A percentile compares a stretch with the other conserved stretches of the same genome.
phyloP scores from a whole-genome alignment of 495 filamentous ascomycete genomes.

The Amphirosellinia nigrospora region DNA sequence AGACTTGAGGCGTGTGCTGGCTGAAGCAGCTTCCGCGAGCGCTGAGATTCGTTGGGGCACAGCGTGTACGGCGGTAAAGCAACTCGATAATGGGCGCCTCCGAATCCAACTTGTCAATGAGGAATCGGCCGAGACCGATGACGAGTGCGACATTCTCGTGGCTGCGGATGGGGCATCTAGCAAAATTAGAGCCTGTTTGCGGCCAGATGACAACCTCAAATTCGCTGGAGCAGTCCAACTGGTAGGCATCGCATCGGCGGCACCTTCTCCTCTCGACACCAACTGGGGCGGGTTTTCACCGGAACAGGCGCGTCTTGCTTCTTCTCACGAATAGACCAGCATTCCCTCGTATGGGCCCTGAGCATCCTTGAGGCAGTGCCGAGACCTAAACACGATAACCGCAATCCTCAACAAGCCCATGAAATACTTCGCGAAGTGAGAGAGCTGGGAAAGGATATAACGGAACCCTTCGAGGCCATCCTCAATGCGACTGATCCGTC shows the following conservation, averaged over 20 bases:
- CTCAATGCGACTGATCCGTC: slow-evolving; percentile 39
- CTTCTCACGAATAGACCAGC: slow-evolving; percentile 41
- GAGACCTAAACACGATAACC: slow-evolving; percentile 6
- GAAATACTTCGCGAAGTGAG: slow-evolving; percentile 35
- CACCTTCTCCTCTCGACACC: slow-evolving; percentile 35
- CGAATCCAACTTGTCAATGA: slow-evolving; percentile 30
- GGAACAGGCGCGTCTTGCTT: slow-evolving; percentile 43
- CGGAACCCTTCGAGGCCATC: slow-evolving; percentile 41
- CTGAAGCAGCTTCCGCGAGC: slow-evolving; percentile 28
- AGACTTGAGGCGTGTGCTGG: slow-evolving; percentile 33
- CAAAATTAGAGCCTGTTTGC: slow-evolving; percentile 43
- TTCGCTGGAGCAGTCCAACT: slow-evolving; percentile 43
- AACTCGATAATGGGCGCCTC: slow-evolving; percentile 28
- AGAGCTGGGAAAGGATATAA: slow-evolving; percentile 35
- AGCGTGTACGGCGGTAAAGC: slow-evolving; percentile 23
- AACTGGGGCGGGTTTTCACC: slow-evolving; percentile 43
- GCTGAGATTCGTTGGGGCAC: slow-evolving; percentile 35
- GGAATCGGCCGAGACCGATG: slow-evolving; percentile 18
- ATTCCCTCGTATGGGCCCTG: slow-evolving; percentile 42
- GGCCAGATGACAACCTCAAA: slow-evolving; percentile 42
- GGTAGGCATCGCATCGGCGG: slow-evolving; percentile 32
- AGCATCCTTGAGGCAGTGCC: slow-evolving; percentile 32
- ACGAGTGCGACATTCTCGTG: slow-evolving; percentile 48
- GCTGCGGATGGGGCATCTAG: slow-evolving; percentile 48
- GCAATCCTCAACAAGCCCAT: slow-evolving; percentile 13